Evolutionary conservation across 768 basidiomycete genomes (phyloP), one percentile per base, ranked within the genome.

Genomic region (Tulasnella sp.): DNA sequence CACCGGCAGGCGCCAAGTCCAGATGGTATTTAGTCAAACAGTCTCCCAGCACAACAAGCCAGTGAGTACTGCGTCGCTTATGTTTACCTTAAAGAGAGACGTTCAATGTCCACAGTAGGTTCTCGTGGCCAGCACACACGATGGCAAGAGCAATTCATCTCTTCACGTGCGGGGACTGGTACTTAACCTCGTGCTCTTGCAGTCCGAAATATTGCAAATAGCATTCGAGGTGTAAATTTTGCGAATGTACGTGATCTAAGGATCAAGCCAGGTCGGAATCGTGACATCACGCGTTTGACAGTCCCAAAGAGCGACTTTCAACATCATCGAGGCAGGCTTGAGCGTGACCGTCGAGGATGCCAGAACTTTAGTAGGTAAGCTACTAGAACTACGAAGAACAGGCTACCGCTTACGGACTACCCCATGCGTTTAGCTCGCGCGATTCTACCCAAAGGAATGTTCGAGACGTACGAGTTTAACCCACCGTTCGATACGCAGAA

Each of bases 321-420:
- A 85, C 14, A 84, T 94, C n/a, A 84, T 86, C 29, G 81, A 84
- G 19, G 82, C 83, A 44, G 95, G 94, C 1, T 81, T 97, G 75
- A 86, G 86, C 14, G 84, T 97, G 35, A 86, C 87, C 22, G 94
- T 93, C 11, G 94, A 98, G 80, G 94, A 97, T 79, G 88, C 91
- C 1, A 85, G 90, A 40, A 88, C 90, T 0, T 82, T 96, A 7
- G 83, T 90, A 35, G 95, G 95, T 92, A 77, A 74, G 83, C 80
- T 44, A 3, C 26, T 41, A 47, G 17, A 39, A 66, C 35, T 40
- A 32, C 36, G 7, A 36, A 16, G 64, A 44, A 42, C 52, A 59
- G 34, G 65, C 74, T 36, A 16, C 73, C 62, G 66, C 5, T 16
- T 14, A 41, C 16, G 17, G n/a, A n/a, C 34, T n/a, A 8, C 47